phyloP scores from a whole-genome alignment of 1,284 basidiomycete genomes.

The Ganoderma resinaceum region DNA sequence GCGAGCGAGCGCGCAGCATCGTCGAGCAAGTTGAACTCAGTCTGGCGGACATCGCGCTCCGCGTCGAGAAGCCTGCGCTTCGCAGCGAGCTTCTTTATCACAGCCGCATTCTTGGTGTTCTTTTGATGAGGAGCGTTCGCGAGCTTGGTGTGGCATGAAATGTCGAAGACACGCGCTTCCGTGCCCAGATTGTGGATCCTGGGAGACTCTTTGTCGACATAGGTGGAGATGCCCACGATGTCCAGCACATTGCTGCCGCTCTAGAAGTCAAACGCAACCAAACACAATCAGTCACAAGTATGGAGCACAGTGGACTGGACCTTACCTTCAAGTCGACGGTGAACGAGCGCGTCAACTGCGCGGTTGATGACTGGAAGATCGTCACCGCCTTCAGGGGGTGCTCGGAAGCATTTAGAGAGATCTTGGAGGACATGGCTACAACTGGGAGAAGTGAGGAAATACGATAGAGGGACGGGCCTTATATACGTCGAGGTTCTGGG shows the following conservation, averaged over 20 bases:
- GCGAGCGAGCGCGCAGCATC: slow-evolving; percentile 52
- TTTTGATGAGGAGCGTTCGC: slow-evolving; percentile 11
- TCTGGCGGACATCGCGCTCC: slow-evolving; percentile 46
- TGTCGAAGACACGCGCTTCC: slow-evolving; percentile 54
- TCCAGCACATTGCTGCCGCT: slow-evolving; percentile 56
- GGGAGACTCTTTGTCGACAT: slow-evolving; percentile 55
- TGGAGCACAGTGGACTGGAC: not conserved
- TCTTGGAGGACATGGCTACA: slow-evolving; percentile 10
- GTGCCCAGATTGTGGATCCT: slow-evolving; percentile 54
- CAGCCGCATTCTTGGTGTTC: slow-evolving; percentile 33
- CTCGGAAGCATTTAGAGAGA: slow-evolving; percentile 33
- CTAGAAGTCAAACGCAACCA: slow-evolving; percentile 37
- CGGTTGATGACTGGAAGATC: slow-evolving; percentile 44
- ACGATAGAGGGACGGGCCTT: not conserved
- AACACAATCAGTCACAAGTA: not conserved
- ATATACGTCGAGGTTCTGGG: not conserved
- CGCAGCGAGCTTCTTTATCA: slow-evolving; percentile 44
- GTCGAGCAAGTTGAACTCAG: slow-evolving; percentile 49
- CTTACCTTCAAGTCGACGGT: slow-evolving; percentile 41
- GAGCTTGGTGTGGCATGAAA: slow-evolving; percentile 47
- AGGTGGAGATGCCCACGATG: slow-evolving; percentile 52
- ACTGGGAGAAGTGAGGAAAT: not conserved
- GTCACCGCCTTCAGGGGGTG: slow-evolving; percentile 44
- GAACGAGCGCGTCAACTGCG: slow-evolving; percentile 45
- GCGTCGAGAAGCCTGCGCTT: slow-evolving; percentile 45